These are phyloP conservation scores for Lentinula lateritia DNA, from an alignment of 768 basidiomycete species.

Conservation along the genomic window DNA sequence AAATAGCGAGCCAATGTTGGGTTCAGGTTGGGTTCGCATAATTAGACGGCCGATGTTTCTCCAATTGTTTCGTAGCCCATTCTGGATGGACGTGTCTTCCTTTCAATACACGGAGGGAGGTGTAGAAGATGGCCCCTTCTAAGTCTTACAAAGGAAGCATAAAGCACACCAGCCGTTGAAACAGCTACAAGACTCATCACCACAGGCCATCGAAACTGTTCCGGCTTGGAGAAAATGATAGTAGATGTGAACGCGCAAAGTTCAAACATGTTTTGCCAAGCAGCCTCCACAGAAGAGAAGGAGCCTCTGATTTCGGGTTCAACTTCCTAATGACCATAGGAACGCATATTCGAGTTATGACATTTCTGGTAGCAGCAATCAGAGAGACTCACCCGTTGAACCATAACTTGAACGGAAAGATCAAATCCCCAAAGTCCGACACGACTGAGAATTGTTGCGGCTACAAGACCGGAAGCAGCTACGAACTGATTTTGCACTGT, in stretches of 20 bases:
- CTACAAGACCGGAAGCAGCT: conserved; percentile 15
- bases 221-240: conserved; percentile 18
- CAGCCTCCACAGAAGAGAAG: conserved; percentile 22
- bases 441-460: conserved; percentile 18
- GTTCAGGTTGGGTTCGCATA: too few relatives aligned
- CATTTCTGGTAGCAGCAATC: background rate
- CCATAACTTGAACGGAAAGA: conserved; percentile 19
- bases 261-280: conserved; percentile 21
- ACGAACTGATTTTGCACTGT: conserved; percentile 4
- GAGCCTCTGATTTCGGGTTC: conserved; percentile 14
- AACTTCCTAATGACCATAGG: conserved; percentile 6
- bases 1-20: too few relatives aligned
- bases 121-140: conserved; percentile 21
- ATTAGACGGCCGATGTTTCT: background rate
- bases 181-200: conserved; percentile 15
- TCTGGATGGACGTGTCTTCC: background rate
- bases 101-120: background rate
- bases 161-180: conserved; percentile 11
- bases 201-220: conserved; percentile 21
- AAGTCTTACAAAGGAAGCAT: conserved; percentile 16
- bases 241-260: conserved; percentile 20
- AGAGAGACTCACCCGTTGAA: conserved; percentile 15
- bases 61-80: background rate
- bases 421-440: conserved; percentile 26
- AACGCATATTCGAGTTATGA: too few relatives aligned